These are phyloP conservation scores for Eucalyptus regnans DNA, from an alignment of 345 rosid species.

Conservation along the genomic window DNA sequence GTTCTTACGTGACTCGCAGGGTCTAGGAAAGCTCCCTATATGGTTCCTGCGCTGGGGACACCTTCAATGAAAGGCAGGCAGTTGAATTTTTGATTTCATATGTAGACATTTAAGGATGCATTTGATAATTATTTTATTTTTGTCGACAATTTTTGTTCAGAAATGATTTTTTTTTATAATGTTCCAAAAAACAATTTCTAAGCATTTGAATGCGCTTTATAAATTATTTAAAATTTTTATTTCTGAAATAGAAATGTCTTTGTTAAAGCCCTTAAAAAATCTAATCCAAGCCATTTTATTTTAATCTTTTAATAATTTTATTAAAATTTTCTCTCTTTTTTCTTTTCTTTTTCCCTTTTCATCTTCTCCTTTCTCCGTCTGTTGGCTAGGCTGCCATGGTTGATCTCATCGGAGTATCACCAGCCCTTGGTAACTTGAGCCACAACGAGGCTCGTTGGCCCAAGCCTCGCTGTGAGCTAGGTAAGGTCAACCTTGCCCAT, in stretches of 20 bases:
- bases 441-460: rapidly evolving
- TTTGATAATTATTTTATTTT: rapidly evolving
- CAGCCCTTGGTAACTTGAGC: rapidly evolving
- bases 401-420: rapidly evolving
- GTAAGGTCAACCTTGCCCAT: too few relatives aligned
- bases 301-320: too few relatives aligned
- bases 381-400: too few relatives aligned
- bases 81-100: neutral
- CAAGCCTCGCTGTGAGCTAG: rapidly evolving
- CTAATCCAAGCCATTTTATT: too few relatives aligned
- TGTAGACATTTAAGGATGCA: rapidly evolving
- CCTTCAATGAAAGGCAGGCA: neutral
- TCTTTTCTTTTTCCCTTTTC: too few relatives aligned
- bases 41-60: neutral
- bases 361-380: too few relatives aligned
- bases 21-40: neutral
- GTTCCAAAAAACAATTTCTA: rapidly evolving
- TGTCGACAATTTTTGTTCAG: too few relatives aligned
- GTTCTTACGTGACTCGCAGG: neutral
- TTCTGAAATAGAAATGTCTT: rapidly evolving
- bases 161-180: too few relatives aligned
- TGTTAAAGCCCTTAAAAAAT: too few relatives aligned
- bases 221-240: too few relatives aligned
- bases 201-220: rapidly evolving
- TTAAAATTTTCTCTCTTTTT: too few relatives aligned